Evolutionary conservation across 345 rosid genomes (phyloP).

Genomic region (Brassica juncea): DNA sequence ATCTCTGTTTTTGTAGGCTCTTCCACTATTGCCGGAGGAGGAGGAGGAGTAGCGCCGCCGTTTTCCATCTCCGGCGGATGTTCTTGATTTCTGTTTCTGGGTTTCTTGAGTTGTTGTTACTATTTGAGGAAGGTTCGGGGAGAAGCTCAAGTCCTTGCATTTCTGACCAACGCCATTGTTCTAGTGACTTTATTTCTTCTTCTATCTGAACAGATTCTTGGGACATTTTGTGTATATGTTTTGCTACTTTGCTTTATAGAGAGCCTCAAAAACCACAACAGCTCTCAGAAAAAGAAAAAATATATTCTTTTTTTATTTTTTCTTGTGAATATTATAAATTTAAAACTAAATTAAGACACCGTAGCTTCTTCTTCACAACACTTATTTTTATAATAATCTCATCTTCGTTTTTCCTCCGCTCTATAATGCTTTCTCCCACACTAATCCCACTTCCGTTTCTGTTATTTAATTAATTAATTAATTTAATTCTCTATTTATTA

Average conservation of each 20-base stretch:
- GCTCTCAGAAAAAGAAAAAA: conserved; percentile 15
- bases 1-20: conserved; percentile 58
- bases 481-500: background rate
- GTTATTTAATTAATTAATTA: background rate
- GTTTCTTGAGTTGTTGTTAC: conserved; percentile 31
- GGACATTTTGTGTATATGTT: conserved; percentile 69
- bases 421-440: conserved; percentile 42
- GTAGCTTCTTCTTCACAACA: conserved; percentile 41
- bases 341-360: background rate
- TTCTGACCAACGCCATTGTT: conserved; percentile 97
- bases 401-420: conserved; percentile 37
- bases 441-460: conserved; percentile 27
- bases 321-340: background rate
- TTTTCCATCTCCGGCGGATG: conserved; percentile 57
- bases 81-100: conserved; percentile 28
- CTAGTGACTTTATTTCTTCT: conserved; percentile 63
- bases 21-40: conserved; percentile 11
- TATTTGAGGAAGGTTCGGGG: conserved; percentile 39
- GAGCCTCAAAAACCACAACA: conserved; percentile 41
- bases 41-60: conserved; percentile 30
- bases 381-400: conserved; percentile 32
- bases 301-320: background rate
- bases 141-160: conserved; percentile 98
- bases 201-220: conserved; percentile 53
- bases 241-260: conserved; percentile 45